Conservation (phyloP, 129 eudicot species). For the Silybum marianum region DNA sequence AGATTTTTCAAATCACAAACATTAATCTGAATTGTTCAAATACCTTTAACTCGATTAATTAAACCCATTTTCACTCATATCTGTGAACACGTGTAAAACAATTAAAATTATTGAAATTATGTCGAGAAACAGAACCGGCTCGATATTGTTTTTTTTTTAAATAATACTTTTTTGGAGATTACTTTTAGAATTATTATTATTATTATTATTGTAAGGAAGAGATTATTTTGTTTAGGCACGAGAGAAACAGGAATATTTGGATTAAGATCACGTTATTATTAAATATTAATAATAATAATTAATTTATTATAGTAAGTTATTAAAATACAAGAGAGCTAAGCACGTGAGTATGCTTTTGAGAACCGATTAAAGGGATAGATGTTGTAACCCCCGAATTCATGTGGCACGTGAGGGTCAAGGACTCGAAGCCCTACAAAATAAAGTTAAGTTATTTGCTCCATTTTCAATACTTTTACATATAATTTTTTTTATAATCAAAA, state of each 20-base stretch:
- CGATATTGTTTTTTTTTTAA: neutral
- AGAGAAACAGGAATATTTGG: constrained; percentile 23
- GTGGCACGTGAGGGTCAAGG: constrained; percentile 36
- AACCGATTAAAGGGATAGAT: constrained; percentile 34
- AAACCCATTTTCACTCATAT: neutral
- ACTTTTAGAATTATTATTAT: neutral
- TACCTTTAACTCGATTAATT: neutral
- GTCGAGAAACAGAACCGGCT: too few species aligned
- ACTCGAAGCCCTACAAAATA: constrained; percentile 7
- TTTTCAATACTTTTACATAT: too few species aligned
- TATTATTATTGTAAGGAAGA: neutral
- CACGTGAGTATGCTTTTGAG: constrained; percentile 44
- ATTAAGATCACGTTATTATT: constrained; percentile 27
- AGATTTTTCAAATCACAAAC: too few species aligned
- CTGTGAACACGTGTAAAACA: too few species aligned
- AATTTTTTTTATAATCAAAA: too few species aligned
- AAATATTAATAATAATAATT: neutral
- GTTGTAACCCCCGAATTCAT: constrained; percentile 29
- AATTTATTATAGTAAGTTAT: neutral
- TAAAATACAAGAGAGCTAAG: constrained; percentile 22
- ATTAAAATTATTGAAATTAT: neutral
- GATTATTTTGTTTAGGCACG: constrained; percentile 35
- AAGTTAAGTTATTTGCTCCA: too few species aligned
- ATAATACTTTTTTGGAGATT: neutral
- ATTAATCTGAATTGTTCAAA: neutral